Evolutionary conservation across 495 filamentous ascomycete species (phyloP).

Genomic region (Corynascus novoguineensis): DNA sequence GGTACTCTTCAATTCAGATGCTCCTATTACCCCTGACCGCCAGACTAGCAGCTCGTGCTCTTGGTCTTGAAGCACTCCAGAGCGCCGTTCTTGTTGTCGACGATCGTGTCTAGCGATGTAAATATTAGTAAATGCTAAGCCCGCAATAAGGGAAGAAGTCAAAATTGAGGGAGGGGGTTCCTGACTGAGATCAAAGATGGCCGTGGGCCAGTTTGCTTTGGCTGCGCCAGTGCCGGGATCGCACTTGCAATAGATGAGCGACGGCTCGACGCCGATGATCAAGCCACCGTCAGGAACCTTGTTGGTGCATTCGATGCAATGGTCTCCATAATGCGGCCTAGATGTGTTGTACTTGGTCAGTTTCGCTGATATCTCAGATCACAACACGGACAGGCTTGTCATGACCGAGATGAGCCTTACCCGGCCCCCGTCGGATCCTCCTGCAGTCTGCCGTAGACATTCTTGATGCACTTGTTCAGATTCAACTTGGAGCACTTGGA

Average conservation of each 20-base stretch:
- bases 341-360: not conserved
- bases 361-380: too few relatives aligned
- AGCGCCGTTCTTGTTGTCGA: conserved; percentile 25
- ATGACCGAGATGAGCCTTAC: not conserved
- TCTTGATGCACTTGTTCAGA: conserved; percentile 26
- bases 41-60: conserved; percentile 14
- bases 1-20: too few relatives aligned
- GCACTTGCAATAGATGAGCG: conserved; percentile 22
- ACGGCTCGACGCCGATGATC: conserved; percentile 8
- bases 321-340: conserved; percentile 20
- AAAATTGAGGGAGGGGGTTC: not conserved
- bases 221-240: conserved; percentile 22
- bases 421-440: conserved; percentile 19
- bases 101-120: conserved; percentile 17
- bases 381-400: too few relatives aligned
- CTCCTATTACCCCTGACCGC: too few relatives aligned
- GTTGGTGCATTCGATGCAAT: conserved; percentile 27
- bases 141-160: too few relatives aligned
- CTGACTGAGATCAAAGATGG: conserved; percentile 24
- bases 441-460: conserved; percentile 20
- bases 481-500: conserved; percentile 22
- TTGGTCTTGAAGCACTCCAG: conserved; percentile 20
- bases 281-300: conserved; percentile 9
- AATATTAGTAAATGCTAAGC: not conserved
- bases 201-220: conserved; percentile 21